Evolutionary conservation across 345 rosid species (phyloP), one percentile per base, ranked within the genome.

Genomic region (Luvunga scandens): DNA sequence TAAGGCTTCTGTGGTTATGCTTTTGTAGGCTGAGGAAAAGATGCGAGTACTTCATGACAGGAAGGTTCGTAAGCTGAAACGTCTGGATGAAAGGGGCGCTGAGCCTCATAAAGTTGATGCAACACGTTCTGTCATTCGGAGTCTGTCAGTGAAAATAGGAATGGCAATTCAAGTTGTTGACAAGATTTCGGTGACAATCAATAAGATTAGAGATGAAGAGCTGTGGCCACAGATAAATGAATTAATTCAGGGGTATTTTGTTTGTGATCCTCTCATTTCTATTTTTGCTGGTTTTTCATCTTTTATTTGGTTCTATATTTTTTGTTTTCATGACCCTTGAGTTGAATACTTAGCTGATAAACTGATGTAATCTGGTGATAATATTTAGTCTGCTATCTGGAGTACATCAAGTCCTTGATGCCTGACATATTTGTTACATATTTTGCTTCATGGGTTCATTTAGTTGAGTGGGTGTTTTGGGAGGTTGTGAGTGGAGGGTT

Each of bases 171-270:
- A 97, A 61, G 89, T 91, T 62, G 98, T 97, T 6, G 98, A 97
- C 80, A 97, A 87, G 87, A 87, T 91, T 75, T 93, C 99, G 1
- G 85, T 89, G 50, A 91, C 91, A 1, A 88, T 97, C 75, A 97
- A 87, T 81, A 97, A 90, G 91, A 94, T 94, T 65, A 90, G 98
- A 80, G 98, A 97, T 25, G 99, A 94, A 84, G 99, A 97, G 78
- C 83, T 97, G 6, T 97, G 98, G 98, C 99, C 98, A 4, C 98
- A 91, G 61, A 83, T 94, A 3, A 86, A 87, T 78, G 97, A 91
- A 80, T 86, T 97, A 81, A 94, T 97, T 76, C 88, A 88, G 78
- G 99, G 98, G 99, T 97, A 90, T 75, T 83, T 72, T 39, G 75
- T 65, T 34, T 61, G 61, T 74, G 68, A 65, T 76, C 13, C 28